Base-by-base conservation (phyloP, 768 basidiomycete genomes). In the Mycena maculata region DNA sequence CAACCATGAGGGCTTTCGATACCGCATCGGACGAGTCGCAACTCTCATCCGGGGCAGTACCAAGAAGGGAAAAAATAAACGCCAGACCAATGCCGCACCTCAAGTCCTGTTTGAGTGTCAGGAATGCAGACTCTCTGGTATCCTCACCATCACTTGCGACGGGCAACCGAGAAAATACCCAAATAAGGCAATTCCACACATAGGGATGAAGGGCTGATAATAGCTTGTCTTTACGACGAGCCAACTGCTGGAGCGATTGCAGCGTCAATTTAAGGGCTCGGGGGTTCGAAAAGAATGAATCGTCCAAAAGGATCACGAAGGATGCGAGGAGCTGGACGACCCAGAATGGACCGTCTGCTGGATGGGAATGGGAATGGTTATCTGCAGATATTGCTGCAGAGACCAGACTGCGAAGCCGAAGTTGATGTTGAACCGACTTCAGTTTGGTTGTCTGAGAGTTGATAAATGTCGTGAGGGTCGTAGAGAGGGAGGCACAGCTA, bases 141-240 rank as follows among this genome's bases (percentile, higher is more conserved):
- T 69, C 70, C 3, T 76, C 72, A 4, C 60, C 63, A 5, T 63
- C 62, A 25, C 39, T 57, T 20, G 47, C 65, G 12, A 22, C 27
- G 15, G 80, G 78, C 49, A 88, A 71, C 20, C 80, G 81, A 22
- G 82, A 76, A 63, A 85, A 88, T 2, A 84, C 82, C 88, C 89
- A 90, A 23, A 90, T 75, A 28, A 90, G 77, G 56, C 85, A 82
- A 56, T 78, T 80, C 88, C 88, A 91, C 23, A 85, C 75, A 38
- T 81, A 81, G 1, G 82, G 73, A 45, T 84, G 81, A 10, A 87
- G 75, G 20, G 76, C 72, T 15, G 77, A 78, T 13, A 85, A 76
- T 7, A 75, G 55, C 13, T 74, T 71, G n/a, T 77, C 74, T 50
- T 78, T 77, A 65, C 85, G 81, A 4, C 54, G 71, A 1, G 77